Conservation (phyloP, 1,139 yeast genomes). For the Pichia sp. region DNA sequence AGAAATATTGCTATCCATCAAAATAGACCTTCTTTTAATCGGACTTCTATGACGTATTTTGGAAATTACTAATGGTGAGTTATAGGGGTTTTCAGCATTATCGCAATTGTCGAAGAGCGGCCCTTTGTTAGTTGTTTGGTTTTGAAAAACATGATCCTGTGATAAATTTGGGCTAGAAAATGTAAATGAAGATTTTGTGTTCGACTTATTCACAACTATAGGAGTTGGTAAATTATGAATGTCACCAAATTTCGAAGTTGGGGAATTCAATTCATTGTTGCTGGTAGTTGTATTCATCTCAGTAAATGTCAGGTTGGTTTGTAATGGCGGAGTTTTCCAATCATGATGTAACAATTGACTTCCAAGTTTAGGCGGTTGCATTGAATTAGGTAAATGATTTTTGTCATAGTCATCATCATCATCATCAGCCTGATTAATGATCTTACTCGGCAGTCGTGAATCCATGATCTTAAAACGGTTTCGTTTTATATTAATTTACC, state of each 20-base stretch:
- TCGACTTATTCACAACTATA: constrained; percentile 1
- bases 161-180: not conserved
- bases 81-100: no score
- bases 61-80: constrained; percentile 4
- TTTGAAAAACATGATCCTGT: not conserved
- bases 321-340: constrained; percentile 15
- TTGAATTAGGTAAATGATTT: no score
- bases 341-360: no score
- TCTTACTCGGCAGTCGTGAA: no score
- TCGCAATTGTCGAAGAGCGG: no score
- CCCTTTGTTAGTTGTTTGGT: not conserved
- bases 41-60: not conserved
- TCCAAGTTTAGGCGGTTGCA: no score
- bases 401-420: not conserved
- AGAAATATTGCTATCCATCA: constrained; percentile 3
- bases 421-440: not conserved
- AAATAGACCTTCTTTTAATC: not conserved
- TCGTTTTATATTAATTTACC: no score
- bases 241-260: no score
- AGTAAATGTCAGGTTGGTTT: constrained; percentile 5
- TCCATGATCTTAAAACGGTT: no score
- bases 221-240: constrained; percentile 25
- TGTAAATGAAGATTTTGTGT: not conserved
- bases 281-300: not conserved
- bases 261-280: no score